phyloP scores from a whole-genome alignment of 495 filamentous ascomycete species.

The Penicillium steckii region DNA sequence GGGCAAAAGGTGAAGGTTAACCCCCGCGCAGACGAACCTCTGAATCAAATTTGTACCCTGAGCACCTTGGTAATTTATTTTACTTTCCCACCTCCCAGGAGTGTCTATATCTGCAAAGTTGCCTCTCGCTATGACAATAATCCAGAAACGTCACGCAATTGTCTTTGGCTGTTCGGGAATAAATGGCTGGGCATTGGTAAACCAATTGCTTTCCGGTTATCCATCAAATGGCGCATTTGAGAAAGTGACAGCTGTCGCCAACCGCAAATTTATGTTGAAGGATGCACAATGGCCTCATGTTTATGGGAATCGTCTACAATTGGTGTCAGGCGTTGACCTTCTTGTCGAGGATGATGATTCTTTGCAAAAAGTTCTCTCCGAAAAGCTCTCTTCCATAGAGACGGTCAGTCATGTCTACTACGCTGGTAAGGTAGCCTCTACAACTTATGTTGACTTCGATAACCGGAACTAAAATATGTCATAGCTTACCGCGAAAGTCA shows the following conservation, averaged over 20 bases:
- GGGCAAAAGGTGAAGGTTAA: no score
- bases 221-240: conserved; percentile 36
- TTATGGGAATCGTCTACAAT: conserved; percentile 29
- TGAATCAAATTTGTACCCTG: no score
- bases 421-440: conserved; percentile 25
- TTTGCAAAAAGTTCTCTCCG: conserved; percentile 28
- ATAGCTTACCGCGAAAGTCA: conserved; percentile 17
- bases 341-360: conserved; percentile 16
- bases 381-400: conserved; percentile 34
- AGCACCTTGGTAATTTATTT: no score
- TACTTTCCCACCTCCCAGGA: no score
- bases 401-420: conserved; percentile 45
- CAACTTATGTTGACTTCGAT: not conserved
- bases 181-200: conserved; percentile 47
- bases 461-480: not conserved
- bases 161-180: conserved; percentile 35
- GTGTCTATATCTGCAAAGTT: no score
- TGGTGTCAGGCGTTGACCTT: conserved; percentile 43
- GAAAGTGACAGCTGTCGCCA: conserved; percentile 44
- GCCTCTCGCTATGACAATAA: not conserved
- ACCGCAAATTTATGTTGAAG: conserved; percentile 36
- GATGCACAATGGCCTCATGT: conserved; percentile 41
- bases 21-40: no score
- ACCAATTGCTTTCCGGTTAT: conserved; percentile 40
- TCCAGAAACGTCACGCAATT: conserved; percentile 12